phyloP scores from a whole-genome alignment of 2,329 filamentous ascomycete species.

The Penicillium occitanis region DNA sequence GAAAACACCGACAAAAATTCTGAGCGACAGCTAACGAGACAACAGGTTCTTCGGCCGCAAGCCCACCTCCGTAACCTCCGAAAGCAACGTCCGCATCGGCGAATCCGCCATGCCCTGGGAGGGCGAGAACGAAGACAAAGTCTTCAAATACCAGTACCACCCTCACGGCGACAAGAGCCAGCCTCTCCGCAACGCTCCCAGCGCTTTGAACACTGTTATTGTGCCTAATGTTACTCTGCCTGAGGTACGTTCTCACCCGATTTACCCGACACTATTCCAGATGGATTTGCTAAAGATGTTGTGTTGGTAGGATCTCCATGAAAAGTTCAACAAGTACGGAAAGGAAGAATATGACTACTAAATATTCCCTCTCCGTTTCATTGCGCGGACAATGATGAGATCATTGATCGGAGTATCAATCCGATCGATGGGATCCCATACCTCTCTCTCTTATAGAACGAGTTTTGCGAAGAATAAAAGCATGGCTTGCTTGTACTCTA shows the following conservation, averaged over 20 bases:
- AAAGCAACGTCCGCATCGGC: slow-evolving; percentile 72
- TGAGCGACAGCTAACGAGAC: not conserved
- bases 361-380: not conserved
- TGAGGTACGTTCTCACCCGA: slow-evolving; percentile 60
- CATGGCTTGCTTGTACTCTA: slow-evolving; percentile 18
- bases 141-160: slow-evolving; percentile 73
- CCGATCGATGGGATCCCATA: not conserved
- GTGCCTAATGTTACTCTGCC: slow-evolving; percentile 91
- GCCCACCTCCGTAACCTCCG: slow-evolving; percentile 81
- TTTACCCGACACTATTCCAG: not conserved
- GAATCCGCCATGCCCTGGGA: slow-evolving; percentile 90
- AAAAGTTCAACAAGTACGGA: slow-evolving; percentile 99
- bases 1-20: not conserved
- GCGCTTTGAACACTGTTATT: slow-evolving; percentile 91
- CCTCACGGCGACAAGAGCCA: slow-evolving; percentile 78
- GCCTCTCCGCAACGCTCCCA: slow-evolving; percentile 83
- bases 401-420: slow-evolving; percentile 3
- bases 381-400: not conserved
- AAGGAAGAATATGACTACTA: slow-evolving; percentile 75
- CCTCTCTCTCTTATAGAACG: slow-evolving; percentile 4
- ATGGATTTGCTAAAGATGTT: not conserved
- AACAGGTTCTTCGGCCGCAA: slow-evolving; percentile 65
- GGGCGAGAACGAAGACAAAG: slow-evolving; percentile 62
- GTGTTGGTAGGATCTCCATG: slow-evolving; percentile 71
- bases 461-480: not conserved